Percentiles rank a stretch among this genome's conserved stretches.
phyloP scores from a whole-genome alignment of 495 filamentous ascomycete species.

The Penicillium ochrochloron region DNA sequence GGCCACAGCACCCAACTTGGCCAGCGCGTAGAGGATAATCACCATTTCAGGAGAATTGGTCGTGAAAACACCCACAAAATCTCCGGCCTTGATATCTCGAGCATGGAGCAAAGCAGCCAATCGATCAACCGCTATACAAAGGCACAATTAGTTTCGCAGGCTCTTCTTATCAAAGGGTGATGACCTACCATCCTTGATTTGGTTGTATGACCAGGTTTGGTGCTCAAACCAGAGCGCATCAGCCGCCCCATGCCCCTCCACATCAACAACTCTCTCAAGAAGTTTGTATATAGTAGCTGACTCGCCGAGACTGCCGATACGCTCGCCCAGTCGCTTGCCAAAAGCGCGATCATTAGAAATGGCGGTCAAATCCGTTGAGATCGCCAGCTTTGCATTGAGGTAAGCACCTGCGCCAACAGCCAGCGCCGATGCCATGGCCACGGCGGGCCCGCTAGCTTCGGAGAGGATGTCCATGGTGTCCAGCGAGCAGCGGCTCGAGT shows the following conservation, averaged over 20 bases:
- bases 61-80: conserved; percentile 53
- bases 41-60: conserved; percentile 83
- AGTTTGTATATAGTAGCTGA: conserved; percentile 50
- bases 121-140: conserved; percentile 45
- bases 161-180: too few species aligned
- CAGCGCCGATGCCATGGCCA: conserved; percentile 46
- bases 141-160: neutral
- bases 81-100: conserved; percentile 41
- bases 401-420: conserved; percentile 51
- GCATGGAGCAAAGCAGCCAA: conserved; percentile 48
- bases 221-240: conserved; percentile 59
- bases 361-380: conserved; percentile 47
- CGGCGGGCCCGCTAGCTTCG: conserved; percentile 39
- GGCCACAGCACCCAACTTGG: conserved; percentile 80
- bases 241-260: conserved; percentile 36
- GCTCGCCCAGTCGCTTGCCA: conserved; percentile 39
- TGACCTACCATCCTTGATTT: conserved; percentile 53
- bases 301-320: conserved; percentile 48
- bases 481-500: neutral
- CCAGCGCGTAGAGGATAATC: conserved; percentile 78
- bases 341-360: conserved; percentile 41
- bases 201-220: conserved; percentile 53
- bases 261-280: conserved; percentile 47
- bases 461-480: conserved; percentile 44
- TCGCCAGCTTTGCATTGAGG: conserved; percentile 52